Percentiles rank a stretch among this genome's conserved stretches.
phyloP scores from a whole-genome alignment of 257 asterid species.

The Petunia secreta region DNA sequence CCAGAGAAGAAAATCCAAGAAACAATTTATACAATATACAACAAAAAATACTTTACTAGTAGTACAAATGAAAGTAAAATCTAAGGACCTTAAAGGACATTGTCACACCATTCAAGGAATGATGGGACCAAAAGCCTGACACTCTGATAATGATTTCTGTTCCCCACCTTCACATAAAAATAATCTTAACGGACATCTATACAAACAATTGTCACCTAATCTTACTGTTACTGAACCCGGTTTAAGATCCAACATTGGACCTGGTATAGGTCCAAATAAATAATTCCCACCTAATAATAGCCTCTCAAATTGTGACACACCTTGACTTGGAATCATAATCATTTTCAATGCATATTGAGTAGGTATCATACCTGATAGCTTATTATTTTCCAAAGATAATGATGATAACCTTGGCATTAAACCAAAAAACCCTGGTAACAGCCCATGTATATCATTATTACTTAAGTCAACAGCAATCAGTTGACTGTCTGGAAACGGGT shows the following conservation, averaged over 20 bases:
- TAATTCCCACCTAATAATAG: slow-evolving; percentile 82
- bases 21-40: neutral
- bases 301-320: slow-evolving; percentile 58
- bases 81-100: neutral
- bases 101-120: slow-evolving; percentile 51
- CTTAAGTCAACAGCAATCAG: slow-evolving; percentile 75
- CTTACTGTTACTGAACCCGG: slow-evolving; percentile 69
- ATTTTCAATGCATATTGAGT: slow-evolving; percentile 53
- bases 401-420: slow-evolving; percentile 71
- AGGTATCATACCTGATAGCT: slow-evolving; percentile 70
- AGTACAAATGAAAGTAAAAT: neutral
- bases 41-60: neutral
- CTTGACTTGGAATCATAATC: slow-evolving; percentile 47
- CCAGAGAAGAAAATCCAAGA: neutral
- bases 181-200: slow-evolving; percentile 72
- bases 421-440: slow-evolving; percentile 79
- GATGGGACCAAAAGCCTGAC: slow-evolving; percentile 71
- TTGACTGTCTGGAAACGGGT: slow-evolving; percentile 49
- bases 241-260: slow-evolving; percentile 61
- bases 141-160: slow-evolving; percentile 68
- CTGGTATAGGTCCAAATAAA: slow-evolving; percentile 77
- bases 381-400: slow-evolving; percentile 62
- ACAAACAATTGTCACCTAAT: slow-evolving; percentile 85
- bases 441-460: slow-evolving; percentile 64
- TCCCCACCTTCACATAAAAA: slow-evolving; percentile 84